A percentile compares a stretch with the other conserved stretches of the same genome.
phyloP scores from a whole-genome alignment of 768 basidiomycete genomes.

The Mrakia blollopis region DNA sequence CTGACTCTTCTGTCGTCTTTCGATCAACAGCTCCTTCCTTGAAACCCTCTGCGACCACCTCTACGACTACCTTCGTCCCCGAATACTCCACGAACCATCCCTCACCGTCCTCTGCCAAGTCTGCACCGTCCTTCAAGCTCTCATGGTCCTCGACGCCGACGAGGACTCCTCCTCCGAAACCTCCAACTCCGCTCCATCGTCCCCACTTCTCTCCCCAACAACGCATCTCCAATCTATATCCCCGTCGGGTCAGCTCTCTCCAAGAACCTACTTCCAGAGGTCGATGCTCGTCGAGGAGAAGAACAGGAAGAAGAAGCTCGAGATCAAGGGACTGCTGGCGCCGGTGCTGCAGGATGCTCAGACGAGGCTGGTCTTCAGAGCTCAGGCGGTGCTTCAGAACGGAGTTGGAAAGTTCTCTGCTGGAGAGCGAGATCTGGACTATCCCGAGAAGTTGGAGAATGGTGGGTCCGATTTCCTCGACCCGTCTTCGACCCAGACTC shows the following conservation, averaged over 20 bases:
- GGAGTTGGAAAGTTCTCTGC: constrained; percentile 82
- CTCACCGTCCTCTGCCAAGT: constrained; percentile 86
- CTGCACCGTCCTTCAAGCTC: constrained; percentile 89
- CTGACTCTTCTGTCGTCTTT: not conserved
- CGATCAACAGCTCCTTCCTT: constrained; percentile 65
- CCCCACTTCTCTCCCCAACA: not conserved
- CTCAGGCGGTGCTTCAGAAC: constrained; percentile 80
- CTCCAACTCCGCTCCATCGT: not conserved
- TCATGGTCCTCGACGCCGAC: constrained; percentile 78
- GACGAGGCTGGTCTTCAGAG: constrained; percentile 91
- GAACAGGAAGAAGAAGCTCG: constrained; percentile 35
- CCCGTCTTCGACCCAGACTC: too few relatives aligned
- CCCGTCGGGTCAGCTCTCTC: not conserved
- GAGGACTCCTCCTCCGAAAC: constrained; percentile 33
- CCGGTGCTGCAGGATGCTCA: constrained; percentile 95
- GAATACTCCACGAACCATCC: constrained; percentile 86
- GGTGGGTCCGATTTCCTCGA: constrained; percentile 48
- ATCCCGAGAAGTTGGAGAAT: constrained; percentile 68
- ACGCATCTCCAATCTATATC: not conserved
- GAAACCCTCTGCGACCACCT: constrained; percentile 89
- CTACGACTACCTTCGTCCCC: constrained; percentile 90
- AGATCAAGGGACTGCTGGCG: constrained; percentile 56
- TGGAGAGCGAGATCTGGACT: constrained; percentile 66
- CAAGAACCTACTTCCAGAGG: constrained; percentile 8
- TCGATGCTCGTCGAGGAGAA: not conserved